Percentiles rank a stretch among this genome's conserved stretches.
Evolutionary conservation across 2,329 filamentous ascomycete genomes (phyloP).

Genomic region (Diaporthe sp.): DNA sequence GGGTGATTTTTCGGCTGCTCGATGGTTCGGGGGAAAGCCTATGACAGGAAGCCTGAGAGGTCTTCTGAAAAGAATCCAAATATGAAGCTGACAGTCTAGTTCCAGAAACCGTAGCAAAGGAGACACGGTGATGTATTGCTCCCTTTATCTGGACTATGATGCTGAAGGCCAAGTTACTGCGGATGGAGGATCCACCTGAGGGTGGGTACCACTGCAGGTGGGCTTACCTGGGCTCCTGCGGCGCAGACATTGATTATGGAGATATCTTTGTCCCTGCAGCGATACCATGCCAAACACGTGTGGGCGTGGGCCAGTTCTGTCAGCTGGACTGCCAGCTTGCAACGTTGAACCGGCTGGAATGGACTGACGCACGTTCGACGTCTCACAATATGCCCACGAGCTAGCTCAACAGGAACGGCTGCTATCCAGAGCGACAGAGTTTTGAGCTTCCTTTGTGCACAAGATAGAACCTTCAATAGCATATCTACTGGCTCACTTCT

Average conservation of each 20-base stretch:
- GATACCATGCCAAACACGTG: not conserved
- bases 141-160: not conserved
- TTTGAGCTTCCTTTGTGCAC: too few relatives aligned
- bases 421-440: not conserved
- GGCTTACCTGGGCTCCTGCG: not conserved
- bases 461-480: not conserved
- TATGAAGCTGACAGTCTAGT: not conserved
- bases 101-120: too few relatives aligned
- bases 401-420: too few relatives aligned
- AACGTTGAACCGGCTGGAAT: not conserved
- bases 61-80: too few relatives aligned
- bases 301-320: not conserved
- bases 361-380: not conserved
- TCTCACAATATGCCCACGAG: not conserved
- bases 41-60: not conserved
- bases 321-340: not conserved
- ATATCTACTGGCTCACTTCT: not conserved
- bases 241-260: conserved; percentile 7
- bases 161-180: not conserved
- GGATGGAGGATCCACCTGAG: not conserved
- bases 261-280: not conserved
- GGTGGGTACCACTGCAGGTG: not conserved
- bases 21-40: not conserved
- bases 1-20: not conserved
- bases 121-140: not conserved